Conservation (phyloP, 2,329 filamentous ascomycete genomes). For the Claviceps sp. region DNA sequence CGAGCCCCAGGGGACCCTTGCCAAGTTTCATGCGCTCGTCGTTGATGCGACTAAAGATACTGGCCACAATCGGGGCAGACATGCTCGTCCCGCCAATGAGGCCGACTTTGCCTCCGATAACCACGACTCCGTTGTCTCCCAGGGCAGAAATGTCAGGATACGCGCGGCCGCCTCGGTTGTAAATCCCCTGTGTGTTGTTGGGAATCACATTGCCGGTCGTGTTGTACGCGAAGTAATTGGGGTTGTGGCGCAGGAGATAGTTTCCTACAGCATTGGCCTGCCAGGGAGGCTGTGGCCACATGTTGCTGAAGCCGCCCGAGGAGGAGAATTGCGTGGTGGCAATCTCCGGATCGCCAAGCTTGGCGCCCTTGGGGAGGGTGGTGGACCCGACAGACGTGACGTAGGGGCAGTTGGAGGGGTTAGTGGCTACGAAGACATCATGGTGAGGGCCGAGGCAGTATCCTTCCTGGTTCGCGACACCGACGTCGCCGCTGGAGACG, state of each 20-base stretch:
- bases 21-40: slow-evolving; percentile 15
- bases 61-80: slow-evolving; percentile 20
- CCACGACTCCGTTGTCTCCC: slow-evolving; percentile 29
- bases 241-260: slow-evolving; percentile 8
- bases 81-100: slow-evolving; percentile 36
- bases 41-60: slow-evolving; percentile 21
- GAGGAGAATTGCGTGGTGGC: slow-evolving; percentile 25
- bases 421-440: slow-evolving; percentile 33
- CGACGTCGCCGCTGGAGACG: slow-evolving; percentile 21
- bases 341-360: slow-evolving; percentile 4
- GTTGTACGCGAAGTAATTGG: slow-evolving; percentile 9
- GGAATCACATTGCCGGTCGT: slow-evolving; percentile 8
- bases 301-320: slow-evolving; percentile 36
- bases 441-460: slow-evolving; percentile 14
- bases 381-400: slow-evolving; percentile 38
- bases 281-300: slow-evolving; percentile 33
- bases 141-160: slow-evolving; percentile 35
- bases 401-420: slow-evolving; percentile 34
- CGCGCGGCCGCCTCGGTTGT: slow-evolving; percentile 32
- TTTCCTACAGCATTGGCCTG: slow-evolving; percentile 20
- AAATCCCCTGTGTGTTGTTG: slow-evolving; percentile 13
- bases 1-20: slow-evolving; percentile 18
- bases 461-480: slow-evolving; percentile 8
- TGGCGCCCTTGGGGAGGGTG: slow-evolving; percentile 13
- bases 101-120: slow-evolving; percentile 26